Evolutionary conservation across 371 early-diverging fungal genomes (phyloP), one percentile per base, ranked within the genome.

Genomic region (Sporodiniella umbellata): DNA sequence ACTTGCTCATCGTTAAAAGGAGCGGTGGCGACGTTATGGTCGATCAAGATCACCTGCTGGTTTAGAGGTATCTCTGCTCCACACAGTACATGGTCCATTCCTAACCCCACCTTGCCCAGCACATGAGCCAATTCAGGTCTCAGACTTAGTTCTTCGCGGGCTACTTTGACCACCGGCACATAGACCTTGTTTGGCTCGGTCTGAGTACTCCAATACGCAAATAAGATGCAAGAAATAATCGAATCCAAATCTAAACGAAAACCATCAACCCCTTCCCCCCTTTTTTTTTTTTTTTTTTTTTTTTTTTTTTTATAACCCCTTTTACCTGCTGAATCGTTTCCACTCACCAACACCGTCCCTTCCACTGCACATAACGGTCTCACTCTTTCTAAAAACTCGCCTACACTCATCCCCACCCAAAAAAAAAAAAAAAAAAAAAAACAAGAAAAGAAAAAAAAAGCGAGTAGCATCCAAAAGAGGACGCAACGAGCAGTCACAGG

Each of bases 181-280:
- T 63, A 66, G 5, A 65, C 26, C 4, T 48, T 42, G 31, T 51
- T 23, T 19, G 46, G 23, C 15, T 51, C 57, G 7, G 33, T 39
- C 8, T 59, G 31, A 17, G 40, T 22, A 42, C 71, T 72, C 1
- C 79, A 58, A 54, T 68, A 84, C 26, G 84, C 74, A 44, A 76
- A 79, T 1, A 82, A 42, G 25, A 87, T 45, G 2, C 87, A 68
- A 0, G 84, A 81, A 3, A 83, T 71, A 33, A 87, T 66, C 2
- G 86, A 85, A 62, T 89, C 89, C 24, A 87, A 74, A 58, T 88
- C 89, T 84, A 59, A n/a, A n/a, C n/a, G n/a, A n/a, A n/a, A n/a
- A n/a, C n/a, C n/a, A n/a, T n/a, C n/a, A n/a, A n/a, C n/a, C n/a
- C n/a, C n/a, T n/a, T n/a, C n/a, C n/a, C n/a, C n/a, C n/a, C n/a